Percentiles rank a stretch among this genome's conserved stretches.
phyloP scores from a whole-genome alignment of 2,329 filamentous ascomycete species.

The Phaeomoniella chlamydospora region DNA sequence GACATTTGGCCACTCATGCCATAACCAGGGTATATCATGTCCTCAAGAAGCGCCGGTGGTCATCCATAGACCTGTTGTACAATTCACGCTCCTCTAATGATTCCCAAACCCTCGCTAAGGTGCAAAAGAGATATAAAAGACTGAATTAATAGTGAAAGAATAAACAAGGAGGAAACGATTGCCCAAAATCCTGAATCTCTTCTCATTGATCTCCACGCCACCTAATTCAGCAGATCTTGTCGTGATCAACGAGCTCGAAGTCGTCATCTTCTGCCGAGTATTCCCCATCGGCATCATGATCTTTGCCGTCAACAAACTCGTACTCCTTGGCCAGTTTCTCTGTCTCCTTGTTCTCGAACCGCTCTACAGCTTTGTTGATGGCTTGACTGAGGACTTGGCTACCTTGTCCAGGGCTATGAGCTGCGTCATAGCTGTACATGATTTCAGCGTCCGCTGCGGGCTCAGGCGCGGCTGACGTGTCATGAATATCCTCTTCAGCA shows the following conservation, averaged over 20 bases:
- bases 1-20: no score
- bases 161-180: conserved; percentile 1
- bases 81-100: conserved; percentile 3
- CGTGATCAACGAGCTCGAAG: conserved; percentile 25
- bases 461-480: conserved; percentile 28
- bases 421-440: conserved; percentile 39
- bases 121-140: conserved; percentile 1
- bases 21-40: conserved; percentile 8
- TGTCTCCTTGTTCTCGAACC: conserved; percentile 44
- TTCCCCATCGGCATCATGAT: conserved; percentile 20
- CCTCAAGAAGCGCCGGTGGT: conserved; percentile 13
- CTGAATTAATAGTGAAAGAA: not conserved
- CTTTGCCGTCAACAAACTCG: conserved; percentile 31
- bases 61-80: conserved; percentile 8
- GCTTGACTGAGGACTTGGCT: conserved; percentile 43
- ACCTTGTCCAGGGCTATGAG: conserved; percentile 33
- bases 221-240: conserved; percentile 11
- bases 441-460: conserved; percentile 31
- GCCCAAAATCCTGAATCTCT: conserved; percentile 3
- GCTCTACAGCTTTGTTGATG: conserved; percentile 42
- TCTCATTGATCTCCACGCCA: conserved; percentile 4
- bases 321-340: conserved; percentile 48
- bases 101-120: conserved; percentile 1
- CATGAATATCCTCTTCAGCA: conserved; percentile 14
- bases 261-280: conserved; percentile 19